Percentiles rank a stretch among this genome's conserved stretches.
phyloP scores from a whole-genome alignment of 805 yeast genomes.

The Nakazawaea sp. region DNA sequence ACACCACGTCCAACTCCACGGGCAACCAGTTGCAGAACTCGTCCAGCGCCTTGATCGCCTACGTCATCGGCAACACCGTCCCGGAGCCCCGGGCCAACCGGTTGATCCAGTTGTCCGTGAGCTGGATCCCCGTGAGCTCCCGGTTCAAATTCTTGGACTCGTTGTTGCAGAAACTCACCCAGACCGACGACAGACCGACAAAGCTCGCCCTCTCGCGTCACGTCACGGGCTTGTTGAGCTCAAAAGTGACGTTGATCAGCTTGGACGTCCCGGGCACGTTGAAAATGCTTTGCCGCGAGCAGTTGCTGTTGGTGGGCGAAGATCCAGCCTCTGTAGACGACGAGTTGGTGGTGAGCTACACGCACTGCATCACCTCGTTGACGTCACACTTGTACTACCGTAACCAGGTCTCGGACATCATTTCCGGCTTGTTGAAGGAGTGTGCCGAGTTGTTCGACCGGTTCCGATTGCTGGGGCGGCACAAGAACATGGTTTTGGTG shows the following conservation, averaged over 20 bases:
- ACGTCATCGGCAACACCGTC: constrained; percentile 24
- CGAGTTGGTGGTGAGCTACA: constrained; percentile 35
- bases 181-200: constrained; percentile 30
- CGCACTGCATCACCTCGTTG: constrained; percentile 58
- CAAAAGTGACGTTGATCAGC: constrained; percentile 81
- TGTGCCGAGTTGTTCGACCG: constrained; percentile 23
- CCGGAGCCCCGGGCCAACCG: constrained; percentile 44
- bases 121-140: constrained; percentile 76
- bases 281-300: constrained; percentile 36
- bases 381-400: constrained; percentile 77
- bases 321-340: constrained; percentile 6
- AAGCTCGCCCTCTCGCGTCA: constrained; percentile 13
- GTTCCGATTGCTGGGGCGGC: constrained; percentile 5
- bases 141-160: constrained; percentile 38
- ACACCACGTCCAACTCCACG: constrained; percentile 45
- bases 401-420: constrained; percentile 80
- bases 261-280: constrained; percentile 65
- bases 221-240: constrained; percentile 49
- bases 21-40: constrained; percentile 45
- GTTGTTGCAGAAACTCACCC: constrained; percentile 13
- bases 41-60: constrained; percentile 44
- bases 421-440: constrained; percentile 55
- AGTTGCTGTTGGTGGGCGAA: constrained; percentile 42
- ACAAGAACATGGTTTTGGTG: constrained; percentile 10
- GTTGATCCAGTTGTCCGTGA: constrained; percentile 58